These are phyloP conservation scores for Geosmithia flava DNA, from an alignment of 2,329 filamentous ascomycete species.

Conservation along the genomic window DNA sequence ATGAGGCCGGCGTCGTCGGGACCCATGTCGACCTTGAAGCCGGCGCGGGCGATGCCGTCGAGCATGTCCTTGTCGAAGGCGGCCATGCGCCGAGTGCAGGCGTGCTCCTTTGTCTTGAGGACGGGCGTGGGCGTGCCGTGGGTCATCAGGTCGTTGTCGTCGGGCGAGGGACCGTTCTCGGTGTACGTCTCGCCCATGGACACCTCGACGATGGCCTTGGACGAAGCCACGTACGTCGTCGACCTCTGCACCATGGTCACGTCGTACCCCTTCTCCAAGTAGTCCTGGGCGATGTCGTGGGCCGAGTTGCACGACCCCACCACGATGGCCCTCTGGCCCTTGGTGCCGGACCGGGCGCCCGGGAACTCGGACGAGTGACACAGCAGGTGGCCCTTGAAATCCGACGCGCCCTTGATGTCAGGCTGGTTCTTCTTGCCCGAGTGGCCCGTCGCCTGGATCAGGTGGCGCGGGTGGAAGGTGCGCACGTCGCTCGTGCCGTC, in stretches of 20 bases:
- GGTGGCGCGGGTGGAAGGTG: conserved; percentile 46
- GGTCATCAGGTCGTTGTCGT: conserved; percentile 52
- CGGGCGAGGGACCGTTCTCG: conserved; percentile 42
- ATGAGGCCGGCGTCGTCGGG: conserved; percentile 44
- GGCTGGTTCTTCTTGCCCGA: conserved; percentile 54
- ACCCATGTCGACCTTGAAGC: conserved; percentile 48
- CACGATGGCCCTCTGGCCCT: conserved; percentile 49
- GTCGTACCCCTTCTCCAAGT: conserved; percentile 50
- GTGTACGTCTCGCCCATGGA: conserved; percentile 36
- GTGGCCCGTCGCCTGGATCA: conserved; percentile 57
- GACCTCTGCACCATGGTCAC: conserved; percentile 61
- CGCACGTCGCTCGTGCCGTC: conserved; percentile 35
- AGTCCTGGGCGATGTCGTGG: conserved; percentile 59
- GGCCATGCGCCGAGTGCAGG: conserved; percentile 18
- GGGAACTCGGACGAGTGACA: conserved; percentile 51
- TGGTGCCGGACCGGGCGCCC: conserved; percentile 31
- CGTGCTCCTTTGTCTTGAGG: conserved; percentile 45
- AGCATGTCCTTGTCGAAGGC: conserved; percentile 24
- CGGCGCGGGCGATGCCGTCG: conserved; percentile 35
- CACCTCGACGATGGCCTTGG: conserved; percentile 37
- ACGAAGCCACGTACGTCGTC: conserved; percentile 51
- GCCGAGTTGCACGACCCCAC: conserved; percentile 58
- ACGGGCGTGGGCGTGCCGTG: conserved; percentile 47
- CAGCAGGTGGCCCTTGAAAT: conserved; percentile 46
- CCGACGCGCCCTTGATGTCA: conserved; percentile 38